A percentile compares a stretch with the other conserved stretches of the same genome.
phyloP scores from a whole-genome alignment of 176 grass and related monocot species.

The Avena insularis region DNA sequence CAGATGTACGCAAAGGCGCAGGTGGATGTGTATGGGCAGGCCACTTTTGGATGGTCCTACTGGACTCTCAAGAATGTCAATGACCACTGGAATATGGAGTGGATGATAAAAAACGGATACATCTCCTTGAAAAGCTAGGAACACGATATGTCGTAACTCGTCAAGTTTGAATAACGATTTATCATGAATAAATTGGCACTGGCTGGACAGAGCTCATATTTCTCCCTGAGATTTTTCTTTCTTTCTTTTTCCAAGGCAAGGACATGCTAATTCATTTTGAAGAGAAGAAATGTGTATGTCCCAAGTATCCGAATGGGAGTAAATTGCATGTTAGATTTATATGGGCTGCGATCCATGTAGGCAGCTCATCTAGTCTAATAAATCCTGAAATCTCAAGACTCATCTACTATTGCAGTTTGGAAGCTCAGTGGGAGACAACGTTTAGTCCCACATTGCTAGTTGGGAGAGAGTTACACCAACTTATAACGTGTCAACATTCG shows the following conservation, averaged over 20 bases:
- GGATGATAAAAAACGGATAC: constrained; percentile 81
- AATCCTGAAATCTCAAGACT: no score
- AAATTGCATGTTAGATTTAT: no score
- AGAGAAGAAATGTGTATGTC: no score
- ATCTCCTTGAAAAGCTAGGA: constrained; percentile 40
- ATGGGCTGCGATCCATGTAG: no score
- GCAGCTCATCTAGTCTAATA: no score
- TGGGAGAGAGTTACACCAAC: no score
- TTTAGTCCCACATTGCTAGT: no score
- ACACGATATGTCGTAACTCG: background rate
- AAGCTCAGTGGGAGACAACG: no score
- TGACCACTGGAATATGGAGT: constrained; percentile 66
- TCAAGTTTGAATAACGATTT: background rate
- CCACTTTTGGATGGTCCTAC: constrained; percentile 78
- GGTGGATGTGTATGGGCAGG: constrained; percentile 50
- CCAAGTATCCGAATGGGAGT: no score
- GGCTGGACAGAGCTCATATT: background rate
- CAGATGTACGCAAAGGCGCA: constrained; percentile 53
- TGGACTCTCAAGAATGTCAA: constrained; percentile 66
- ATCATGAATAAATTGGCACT: background rate
- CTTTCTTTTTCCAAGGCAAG: background rate
- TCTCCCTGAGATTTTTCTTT: background rate
- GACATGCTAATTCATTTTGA: background rate
- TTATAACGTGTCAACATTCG: no score
- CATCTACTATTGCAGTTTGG: no score